Base-by-base conservation (phyloP, 2,329 filamentous ascomycete species). In the Epichloe baconii region DNA sequence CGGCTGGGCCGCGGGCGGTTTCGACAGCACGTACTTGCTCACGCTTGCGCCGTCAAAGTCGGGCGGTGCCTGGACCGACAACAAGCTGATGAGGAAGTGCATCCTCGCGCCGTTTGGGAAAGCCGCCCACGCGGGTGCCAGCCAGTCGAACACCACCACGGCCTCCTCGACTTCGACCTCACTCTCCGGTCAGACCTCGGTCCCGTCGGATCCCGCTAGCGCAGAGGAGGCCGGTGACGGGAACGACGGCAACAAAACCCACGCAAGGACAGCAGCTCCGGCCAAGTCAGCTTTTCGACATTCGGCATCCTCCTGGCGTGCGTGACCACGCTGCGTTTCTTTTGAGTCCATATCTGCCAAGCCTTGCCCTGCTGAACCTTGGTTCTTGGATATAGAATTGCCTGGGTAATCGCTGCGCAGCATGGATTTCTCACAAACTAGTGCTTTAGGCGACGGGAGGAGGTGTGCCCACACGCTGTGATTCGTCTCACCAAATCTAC, bases 1-100 rank as follows among this genome's bases (percentile, higher is more conserved):
- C 10, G 70, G 60, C 48, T 74, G 73, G 71, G 70, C 63, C 8
- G 72, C 72, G 7, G 71, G 72, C 8, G 69, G 67, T 55, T 73
- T 74, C 56, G 62, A 65, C 50, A 56, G 59, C 5, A 62, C 63
- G 3, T 74, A 75, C 52, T 55, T 73, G 40, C 57, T 75, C 44
- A 69, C 66, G 35, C 58, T 74, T n/a, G 72, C 71, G 23, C 72
- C 72, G 1, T 40, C 52, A 0, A 57, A 57, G 36, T 49, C 55
- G 5, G 52, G 55, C 3, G 58, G 60, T 37, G 50, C 50, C 3
- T 68, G 61, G 49, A 55, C 50, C 42, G 68, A 75, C 56, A 71
- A 66, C 54, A 54, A 66, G n/a, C 57, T 75, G 34, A 67, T 72
- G 67, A 64, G 64, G 44, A 55, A 71, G 54, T 74, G 71, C 54